Evolutionary conservation across 768 basidiomycete species (phyloP), one percentile per base, ranked within the genome.

Genomic region (Inosperma sp.): DNA sequence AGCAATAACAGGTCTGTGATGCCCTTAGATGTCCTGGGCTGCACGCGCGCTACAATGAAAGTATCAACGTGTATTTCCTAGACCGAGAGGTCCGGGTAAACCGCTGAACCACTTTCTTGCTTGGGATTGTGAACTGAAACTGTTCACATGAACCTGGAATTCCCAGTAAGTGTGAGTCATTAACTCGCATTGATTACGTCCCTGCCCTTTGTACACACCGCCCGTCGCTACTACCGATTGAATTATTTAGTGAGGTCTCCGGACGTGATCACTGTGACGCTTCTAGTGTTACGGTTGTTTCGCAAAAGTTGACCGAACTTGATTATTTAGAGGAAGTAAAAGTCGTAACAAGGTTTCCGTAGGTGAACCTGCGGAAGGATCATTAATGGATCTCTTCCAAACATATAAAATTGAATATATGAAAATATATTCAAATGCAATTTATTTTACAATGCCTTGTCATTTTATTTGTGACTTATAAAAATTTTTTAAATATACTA

Each of bases 1-100:
- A 85, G 84, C 84, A 85, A 86, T 85, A 85, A 85, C 84, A 86
- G 85, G 84, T 84, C 83, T 86, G 82, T 85, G 84, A 86, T 85
- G 83, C 83, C 82, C 83, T 84, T 84, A 86, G 84, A 85, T 86
- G 83, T 85, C 84, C 83, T 85, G 51, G 84, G 83, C 82, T 79
- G 81, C 84, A 86, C 79, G 81, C 80, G 80, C 78, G 81, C 82
- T 86, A 86, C 84, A 86, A 84, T 86, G 84, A 86, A 83, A 80
- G 82, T 81, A 82, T 83, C 84, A 86, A 83, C 80, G 83, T 84
- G 84, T 84, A 77, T 68, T 75, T 77, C 82, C 83, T 84, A 80
- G 80, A 69, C 83, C 77, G 81, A 76, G 82, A 84, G 81, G 83
- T 75, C 67, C 67, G 67, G 68, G 66, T 64, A 67, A 68, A 65